These are phyloP conservation scores for Boletus vermiculosoides DNA, from an alignment of 768 basidiomycete genomes.

Conservation along the genomic window DNA sequence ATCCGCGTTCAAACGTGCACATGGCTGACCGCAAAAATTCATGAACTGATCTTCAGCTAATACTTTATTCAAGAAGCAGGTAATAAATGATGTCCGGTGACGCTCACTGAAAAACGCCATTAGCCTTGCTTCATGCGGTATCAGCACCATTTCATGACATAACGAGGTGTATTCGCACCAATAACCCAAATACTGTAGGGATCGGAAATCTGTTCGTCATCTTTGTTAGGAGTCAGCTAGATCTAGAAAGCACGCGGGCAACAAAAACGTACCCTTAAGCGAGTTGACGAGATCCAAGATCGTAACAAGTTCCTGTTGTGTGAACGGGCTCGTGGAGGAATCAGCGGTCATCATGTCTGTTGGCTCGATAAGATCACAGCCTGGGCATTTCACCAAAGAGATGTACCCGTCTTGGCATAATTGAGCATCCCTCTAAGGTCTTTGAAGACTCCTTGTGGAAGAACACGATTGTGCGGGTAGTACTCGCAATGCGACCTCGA, in stretches of 20 bases:
- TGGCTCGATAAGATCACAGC: not conserved
- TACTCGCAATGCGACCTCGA: conserved; percentile 20
- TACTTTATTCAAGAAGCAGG: not conserved
- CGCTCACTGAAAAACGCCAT: conserved; percentile 15
- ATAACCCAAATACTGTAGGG: conserved; percentile 12
- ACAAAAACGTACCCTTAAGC: conserved; percentile 3
- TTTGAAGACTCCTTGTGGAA: conserved; percentile 6
- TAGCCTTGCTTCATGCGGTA: conserved; percentile 6
- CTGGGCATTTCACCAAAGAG: not conserved
- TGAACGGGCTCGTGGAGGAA: conserved; percentile 18
- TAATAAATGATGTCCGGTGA: not conserved
- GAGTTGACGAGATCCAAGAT: conserved; percentile 16
- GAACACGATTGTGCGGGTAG: conserved; percentile 8
- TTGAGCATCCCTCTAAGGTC: conserved; percentile 18
- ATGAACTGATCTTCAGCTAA: conserved; percentile 17
- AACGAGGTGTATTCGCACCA: not conserved
- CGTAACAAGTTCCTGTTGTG: conserved; percentile 13
- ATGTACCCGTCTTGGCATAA: conserved; percentile 13
- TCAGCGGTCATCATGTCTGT: conserved; percentile 18
- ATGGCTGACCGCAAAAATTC: conserved; percentile 13
- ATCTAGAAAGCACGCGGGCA: not conserved
- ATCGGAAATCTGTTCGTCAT: not conserved
- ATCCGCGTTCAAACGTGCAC: conserved; percentile 13
- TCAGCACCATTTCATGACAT: not conserved
- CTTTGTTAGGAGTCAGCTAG: conserved; percentile 2